Percentiles rank a stretch among this genome's conserved stretches.
phyloP scores from a whole-genome alignment of 495 filamentous ascomycete species.

The Ascobolus immersus region DNA sequence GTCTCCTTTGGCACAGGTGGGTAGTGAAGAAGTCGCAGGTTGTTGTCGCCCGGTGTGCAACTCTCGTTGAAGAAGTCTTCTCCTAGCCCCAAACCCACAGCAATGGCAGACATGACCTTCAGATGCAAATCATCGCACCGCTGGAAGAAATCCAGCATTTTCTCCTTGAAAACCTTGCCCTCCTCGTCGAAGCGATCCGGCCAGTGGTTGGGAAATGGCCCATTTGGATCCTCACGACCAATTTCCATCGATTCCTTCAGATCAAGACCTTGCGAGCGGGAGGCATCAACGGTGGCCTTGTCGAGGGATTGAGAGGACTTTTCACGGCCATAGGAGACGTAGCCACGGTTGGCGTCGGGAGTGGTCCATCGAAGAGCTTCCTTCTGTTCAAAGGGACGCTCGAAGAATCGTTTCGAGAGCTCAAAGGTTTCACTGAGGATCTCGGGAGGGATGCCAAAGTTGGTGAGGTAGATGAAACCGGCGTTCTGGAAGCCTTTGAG shows the following conservation, averaged over 20 bases:
- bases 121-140: conserved; percentile 50
- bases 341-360: conserved; percentile 47
- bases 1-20: conserved; percentile 39
- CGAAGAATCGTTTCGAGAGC: conserved; percentile 54
- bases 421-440: conserved; percentile 37
- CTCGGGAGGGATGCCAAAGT: conserved; percentile 40
- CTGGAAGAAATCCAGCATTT: conserved; percentile 47
- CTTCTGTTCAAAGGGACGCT: conserved; percentile 41
- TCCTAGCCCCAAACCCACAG: conserved; percentile 52
- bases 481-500: conserved; percentile 58
- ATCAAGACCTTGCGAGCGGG: conserved; percentile 29
- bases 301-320: conserved; percentile 26
- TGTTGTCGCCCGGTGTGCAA: conserved; percentile 56
- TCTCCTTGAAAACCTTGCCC: conserved; percentile 37
- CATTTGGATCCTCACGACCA: conserved; percentile 26
- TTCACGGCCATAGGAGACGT: conserved; percentile 36
- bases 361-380: conserved; percentile 42
- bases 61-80: conserved; percentile 53
- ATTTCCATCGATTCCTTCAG: conserved; percentile 50
- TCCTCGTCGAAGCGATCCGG: conserved; percentile 36
- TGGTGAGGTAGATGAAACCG: conserved; percentile 75
- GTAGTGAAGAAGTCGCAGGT: conserved; percentile 70
- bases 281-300: conserved; percentile 21
- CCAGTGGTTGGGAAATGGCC: conserved; percentile 55
- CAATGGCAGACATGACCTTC: conserved; percentile 69